Conservation (phyloP, 495 filamentous ascomycete species). For the Melanomma pulvis-pyrius region DNA sequence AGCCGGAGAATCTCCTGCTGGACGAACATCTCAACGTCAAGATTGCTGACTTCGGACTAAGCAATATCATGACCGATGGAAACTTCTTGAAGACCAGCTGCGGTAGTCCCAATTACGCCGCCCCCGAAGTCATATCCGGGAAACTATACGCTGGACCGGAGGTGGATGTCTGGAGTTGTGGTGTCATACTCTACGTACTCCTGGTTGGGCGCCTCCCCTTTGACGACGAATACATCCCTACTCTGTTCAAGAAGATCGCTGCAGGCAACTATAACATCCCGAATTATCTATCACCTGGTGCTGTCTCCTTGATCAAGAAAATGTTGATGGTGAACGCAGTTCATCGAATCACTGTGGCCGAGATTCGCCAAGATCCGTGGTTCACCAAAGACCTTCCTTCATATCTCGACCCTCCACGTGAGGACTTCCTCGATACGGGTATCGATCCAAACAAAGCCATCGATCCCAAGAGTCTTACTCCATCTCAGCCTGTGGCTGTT, state of each 20-base stretch:
- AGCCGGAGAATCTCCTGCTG: conserved; percentile 94
- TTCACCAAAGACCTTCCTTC: conserved; percentile 81
- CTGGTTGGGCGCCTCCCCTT: conserved; percentile 91
- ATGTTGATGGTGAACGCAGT: conserved; percentile 97
- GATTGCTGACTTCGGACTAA: conserved; percentile 97
- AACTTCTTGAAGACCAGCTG: conserved; percentile 99
- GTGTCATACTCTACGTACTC: conserved; percentile 95
- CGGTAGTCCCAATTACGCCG: conserved; percentile 96
- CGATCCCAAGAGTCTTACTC: conserved; percentile 73
- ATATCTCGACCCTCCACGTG: conserved; percentile 85
- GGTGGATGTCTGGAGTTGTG: conserved; percentile 99
- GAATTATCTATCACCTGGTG: conserved; percentile 81
- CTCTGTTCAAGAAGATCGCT: conserved; percentile 85
- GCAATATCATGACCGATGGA: conserved; percentile 99
- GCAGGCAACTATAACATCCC: conserved; percentile 88
- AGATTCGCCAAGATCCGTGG: conserved; percentile 94
- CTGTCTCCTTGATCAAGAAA: conserved; percentile 79
- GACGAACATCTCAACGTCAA: conserved; percentile 96
- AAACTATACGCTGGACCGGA: conserved; percentile 98
- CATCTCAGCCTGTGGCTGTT: conserved; percentile 72
- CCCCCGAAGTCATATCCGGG: conserved; percentile 95
- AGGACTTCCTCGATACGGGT: conserved; percentile 92
- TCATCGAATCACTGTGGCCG: conserved; percentile 87
- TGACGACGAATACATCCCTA: conserved; percentile 93
- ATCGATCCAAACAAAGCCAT: conserved; percentile 89